Conservation (phyloP, 805 yeast genomes). For the Yamadazyma ubonensis region DNA sequence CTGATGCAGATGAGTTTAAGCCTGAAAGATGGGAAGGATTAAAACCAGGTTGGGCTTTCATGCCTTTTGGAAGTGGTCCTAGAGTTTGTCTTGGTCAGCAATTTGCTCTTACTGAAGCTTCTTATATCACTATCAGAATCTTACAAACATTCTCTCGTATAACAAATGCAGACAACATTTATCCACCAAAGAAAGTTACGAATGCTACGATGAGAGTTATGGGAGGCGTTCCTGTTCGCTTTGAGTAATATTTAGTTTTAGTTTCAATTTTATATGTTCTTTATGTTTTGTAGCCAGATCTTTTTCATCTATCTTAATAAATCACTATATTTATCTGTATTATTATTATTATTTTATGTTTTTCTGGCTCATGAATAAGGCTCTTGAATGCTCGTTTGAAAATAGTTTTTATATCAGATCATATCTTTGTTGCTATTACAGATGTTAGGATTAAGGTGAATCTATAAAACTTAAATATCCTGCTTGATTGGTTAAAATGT, state of each 20-base stretch:
- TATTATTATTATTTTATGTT: too few relatives aligned
- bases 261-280: too few relatives aligned
- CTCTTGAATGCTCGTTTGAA: too few relatives aligned
- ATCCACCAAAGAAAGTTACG: constrained; percentile 30
- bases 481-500: too few relatives aligned
- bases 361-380: too few relatives aligned
- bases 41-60: constrained; percentile 46
- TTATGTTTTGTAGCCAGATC: too few relatives aligned
- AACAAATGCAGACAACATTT: constrained; percentile 5
- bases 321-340: too few relatives aligned
- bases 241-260: background rate
- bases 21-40: constrained; percentile 51
- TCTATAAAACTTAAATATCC: too few relatives aligned
- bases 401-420: too few relatives aligned
- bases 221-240: constrained; percentile 17
- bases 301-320: too few relatives aligned
- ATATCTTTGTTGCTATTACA: too few relatives aligned
- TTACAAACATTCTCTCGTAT: constrained; percentile 22
- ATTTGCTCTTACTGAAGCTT: constrained; percentile 54
- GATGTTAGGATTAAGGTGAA: too few relatives aligned
- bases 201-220: constrained; percentile 29
- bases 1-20: constrained; percentile 42
- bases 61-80: constrained; percentile 58
- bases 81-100: constrained; percentile 57
- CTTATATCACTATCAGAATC: constrained; percentile 42